Base-by-base conservation (phyloP, 1,284 basidiomycete species). In the Leccinum fuscescens region DNA sequence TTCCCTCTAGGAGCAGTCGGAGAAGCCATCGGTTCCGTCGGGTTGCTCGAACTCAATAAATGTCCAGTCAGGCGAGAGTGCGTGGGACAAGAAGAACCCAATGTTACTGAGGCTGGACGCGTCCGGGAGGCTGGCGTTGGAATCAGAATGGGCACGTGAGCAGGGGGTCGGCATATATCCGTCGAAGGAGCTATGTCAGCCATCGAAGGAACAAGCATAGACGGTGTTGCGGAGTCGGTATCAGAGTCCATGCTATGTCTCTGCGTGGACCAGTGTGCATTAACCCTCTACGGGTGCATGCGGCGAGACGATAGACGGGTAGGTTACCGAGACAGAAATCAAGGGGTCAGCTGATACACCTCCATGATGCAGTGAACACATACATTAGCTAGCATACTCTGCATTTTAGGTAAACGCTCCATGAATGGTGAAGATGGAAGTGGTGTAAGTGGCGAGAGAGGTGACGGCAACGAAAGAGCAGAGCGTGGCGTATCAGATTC, bases 391-490 rank as follows among this genome's bases (percentile, higher is more conserved):
- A 65, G 33, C 35, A 67, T 44, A 49, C n/a, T 50, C n/a, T 54
- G 60, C 53, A 61, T 61, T 20, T 33, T 55, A 22, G 62, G 63
- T 4, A 56, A 54, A 48, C 15, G 11, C 48, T 55, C 60, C 6
- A 37, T 20, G 12, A 35, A 60, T 3, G 72, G 71, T 46, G 69
- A 68, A 22, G 64, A 42, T 8, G 72, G 65, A 11, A 76, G 66
- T 31, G 76, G 75, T n/a, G 74, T 74, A 8, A 76, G 74, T 33
- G 75, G 76, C 3, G 74, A 77, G 50, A 72, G 66, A 20, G 74
- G 72, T 0, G 60, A 60, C 3, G 49, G 20, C 0, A 44, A 9
- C 50, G 54, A 53, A 17, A 52, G 29, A 24, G 33, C 22, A 1
- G 60, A 42, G 14, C 57, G 56, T 9, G 29, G 17, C 29, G 53